Evolutionary conservation across 2,329 filamentous ascomycete genomes (phyloP).

Genomic region (Pezicula rhizophila): DNA sequence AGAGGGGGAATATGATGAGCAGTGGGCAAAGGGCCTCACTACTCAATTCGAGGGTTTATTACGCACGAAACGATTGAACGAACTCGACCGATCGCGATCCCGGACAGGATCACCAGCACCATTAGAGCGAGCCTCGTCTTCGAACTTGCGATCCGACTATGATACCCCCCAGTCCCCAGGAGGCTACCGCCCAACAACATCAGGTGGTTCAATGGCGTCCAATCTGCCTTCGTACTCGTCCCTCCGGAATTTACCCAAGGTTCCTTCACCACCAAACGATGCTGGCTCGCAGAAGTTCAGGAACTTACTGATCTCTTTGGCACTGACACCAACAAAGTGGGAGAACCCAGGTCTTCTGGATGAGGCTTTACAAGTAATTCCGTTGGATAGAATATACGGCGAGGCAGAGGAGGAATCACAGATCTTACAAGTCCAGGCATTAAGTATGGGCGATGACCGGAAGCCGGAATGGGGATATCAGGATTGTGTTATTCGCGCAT

Average conservation of each 20-base stretch:
- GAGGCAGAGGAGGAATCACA: slow-evolving; percentile 93
- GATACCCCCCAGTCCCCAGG: slow-evolving; percentile 18
- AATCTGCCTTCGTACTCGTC: slow-evolving; percentile 55
- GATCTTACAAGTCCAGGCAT: slow-evolving; percentile 79
- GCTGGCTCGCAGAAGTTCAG: slow-evolving; percentile 66
- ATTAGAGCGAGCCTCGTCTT: slow-evolving; percentile 43
- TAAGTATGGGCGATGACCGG: slow-evolving; percentile 73
- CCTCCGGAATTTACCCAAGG: slow-evolving; percentile 57
- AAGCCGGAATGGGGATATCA: slow-evolving; percentile 94
- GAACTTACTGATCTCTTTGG: slow-evolving; percentile 78
- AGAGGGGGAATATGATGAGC: slow-evolving; percentile 48
- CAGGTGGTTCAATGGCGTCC: slow-evolving; percentile 32
- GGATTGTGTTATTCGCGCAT: slow-evolving; percentile 86
- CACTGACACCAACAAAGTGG: slow-evolving; percentile 84
- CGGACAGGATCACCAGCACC: slow-evolving; percentile 52
- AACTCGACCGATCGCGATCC: slow-evolving; percentile 61
- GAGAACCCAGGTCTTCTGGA: slow-evolving; percentile 94
- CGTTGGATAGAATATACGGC: slow-evolving; percentile 83
- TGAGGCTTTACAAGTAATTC: slow-evolving; percentile 81
- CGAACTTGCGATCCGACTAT: slow-evolving; percentile 34
- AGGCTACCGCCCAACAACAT: slow-evolving; percentile 40
- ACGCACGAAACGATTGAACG: slow-evolving; percentile 80
- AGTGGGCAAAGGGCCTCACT: slow-evolving; percentile 73
- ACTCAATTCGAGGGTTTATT: slow-evolving; percentile 82
- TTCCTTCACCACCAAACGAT: slow-evolving; percentile 73